phyloP scores from a whole-genome alignment of 495 filamentous ascomycete genomes.

The Aspergillus avenaceus region DNA sequence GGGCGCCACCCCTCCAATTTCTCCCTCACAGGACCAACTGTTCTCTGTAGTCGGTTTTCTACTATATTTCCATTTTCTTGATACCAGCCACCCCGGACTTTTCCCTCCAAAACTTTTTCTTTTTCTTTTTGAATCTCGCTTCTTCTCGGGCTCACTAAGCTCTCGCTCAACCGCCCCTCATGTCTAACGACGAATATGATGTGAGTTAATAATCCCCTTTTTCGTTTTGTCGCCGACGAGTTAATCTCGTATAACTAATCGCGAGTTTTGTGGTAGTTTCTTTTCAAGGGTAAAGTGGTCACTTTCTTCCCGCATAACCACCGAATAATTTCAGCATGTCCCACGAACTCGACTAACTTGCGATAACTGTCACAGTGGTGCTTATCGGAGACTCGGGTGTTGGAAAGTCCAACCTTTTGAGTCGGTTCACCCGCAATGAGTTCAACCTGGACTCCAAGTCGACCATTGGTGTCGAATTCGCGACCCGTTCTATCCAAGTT shows the following conservation, averaged over 20 bases:
- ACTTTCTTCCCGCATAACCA: constrained; percentile 19
- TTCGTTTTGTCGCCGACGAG: not conserved
- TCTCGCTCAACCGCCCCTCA: constrained; percentile 33
- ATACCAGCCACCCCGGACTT: constrained; percentile 21
- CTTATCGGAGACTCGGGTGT: constrained; percentile 98
- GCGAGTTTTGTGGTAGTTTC: constrained; percentile 63
- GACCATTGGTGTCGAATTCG: constrained; percentile 99
- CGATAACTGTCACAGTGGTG: constrained; percentile 62
- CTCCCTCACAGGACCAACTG: constrained; percentile 5
- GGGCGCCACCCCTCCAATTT: constrained; percentile 7
- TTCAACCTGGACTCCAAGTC: constrained; percentile 99
- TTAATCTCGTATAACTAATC: constrained; percentile 10
- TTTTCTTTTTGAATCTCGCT: constrained; percentile 8
- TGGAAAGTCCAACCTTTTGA: constrained; percentile 99
- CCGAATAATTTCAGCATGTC: constrained; percentile 8
- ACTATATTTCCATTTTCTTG: constrained; percentile 16
- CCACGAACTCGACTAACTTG: constrained; percentile 14
- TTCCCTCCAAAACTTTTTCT: constrained; percentile 12
- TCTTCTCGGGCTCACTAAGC: constrained; percentile 16
- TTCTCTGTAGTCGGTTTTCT: constrained; percentile 10
- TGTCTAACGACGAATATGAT: constrained; percentile 99
- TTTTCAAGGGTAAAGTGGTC: constrained; percentile 88
- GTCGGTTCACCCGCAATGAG: constrained; percentile 99
- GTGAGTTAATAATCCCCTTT: constrained; percentile 57
- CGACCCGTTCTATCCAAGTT: constrained; percentile 97